phyloP scores from a whole-genome alignment of 257 asterid species.

The Ballota nigra region DNA sequence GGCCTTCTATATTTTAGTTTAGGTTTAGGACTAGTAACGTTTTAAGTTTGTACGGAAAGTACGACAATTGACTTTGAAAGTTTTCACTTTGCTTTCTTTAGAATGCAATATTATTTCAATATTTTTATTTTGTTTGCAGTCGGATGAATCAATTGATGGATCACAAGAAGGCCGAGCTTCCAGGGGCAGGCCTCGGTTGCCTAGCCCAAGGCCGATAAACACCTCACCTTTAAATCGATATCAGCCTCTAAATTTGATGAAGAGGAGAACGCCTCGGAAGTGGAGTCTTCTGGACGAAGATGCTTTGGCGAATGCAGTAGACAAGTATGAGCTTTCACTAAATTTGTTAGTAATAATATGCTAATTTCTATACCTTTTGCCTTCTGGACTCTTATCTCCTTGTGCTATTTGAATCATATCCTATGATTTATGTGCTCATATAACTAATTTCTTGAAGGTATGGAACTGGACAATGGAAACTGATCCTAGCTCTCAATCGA shows the following conservation, averaged over 20 bases:
- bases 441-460: slow-evolving; percentile 33
- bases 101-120: no score
- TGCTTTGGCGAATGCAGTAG: slow-evolving; percentile 60
- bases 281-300: slow-evolving; percentile 81
- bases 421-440: not conserved
- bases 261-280: slow-evolving; percentile 46
- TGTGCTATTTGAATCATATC: not conserved
- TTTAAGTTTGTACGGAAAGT: not conserved
- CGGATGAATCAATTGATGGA: slow-evolving; percentile 71
- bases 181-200: no score
- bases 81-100: no score
- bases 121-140: slow-evolving; percentile 46
- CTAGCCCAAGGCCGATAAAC: no score
- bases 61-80: no score
- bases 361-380: no score
- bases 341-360: no score
- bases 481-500: slow-evolving; percentile 37
- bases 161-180: no score
- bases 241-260: slow-evolving; percentile 35
- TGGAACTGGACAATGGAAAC: slow-evolving; percentile 77
- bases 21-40: not conserved
- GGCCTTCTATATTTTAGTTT: not conserved
- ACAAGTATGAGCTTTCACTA: slow-evolving; percentile 75
- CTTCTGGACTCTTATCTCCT: not conserved
- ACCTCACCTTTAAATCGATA: no score